Evolutionary conservation across 129 eudicot species (phyloP).

Genomic region (Flaveria linearis): DNA sequence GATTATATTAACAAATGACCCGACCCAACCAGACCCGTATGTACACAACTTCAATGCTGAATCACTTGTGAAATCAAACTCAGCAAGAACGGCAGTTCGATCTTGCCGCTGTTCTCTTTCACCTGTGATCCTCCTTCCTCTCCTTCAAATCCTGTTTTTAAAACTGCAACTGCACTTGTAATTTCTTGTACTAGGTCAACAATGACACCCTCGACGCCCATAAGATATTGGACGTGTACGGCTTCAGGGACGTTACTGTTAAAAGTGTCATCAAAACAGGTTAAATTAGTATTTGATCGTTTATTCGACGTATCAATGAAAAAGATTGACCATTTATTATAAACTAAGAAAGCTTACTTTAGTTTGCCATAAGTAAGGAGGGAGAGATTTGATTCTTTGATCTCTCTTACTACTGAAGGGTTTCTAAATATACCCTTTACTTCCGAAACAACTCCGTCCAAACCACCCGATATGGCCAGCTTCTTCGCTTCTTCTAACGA

Average conservation of each 20-base stretch:
- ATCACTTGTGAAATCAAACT: conserved; percentile 55
- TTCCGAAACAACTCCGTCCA: conserved; percentile 88
- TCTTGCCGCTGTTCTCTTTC: conserved; percentile 18
- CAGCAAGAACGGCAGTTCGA: conserved; percentile 51
- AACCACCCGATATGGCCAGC: conserved; percentile 60
- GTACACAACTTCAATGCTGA: conserved; percentile 32
- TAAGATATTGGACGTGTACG: conserved; percentile 69
- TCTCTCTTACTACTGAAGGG: conserved; percentile 66
- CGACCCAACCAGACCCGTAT: conserved; percentile 12
- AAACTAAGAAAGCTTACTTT: conserved; percentile 48
- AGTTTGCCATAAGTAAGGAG: conserved; percentile 75
- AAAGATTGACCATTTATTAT: neutral
- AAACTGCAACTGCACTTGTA: conserved; percentile 44
- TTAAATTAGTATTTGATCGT: neutral
- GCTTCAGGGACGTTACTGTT: conserved; percentile 77
- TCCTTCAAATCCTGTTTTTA: conserved; percentile 24
- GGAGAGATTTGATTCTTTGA: conserved; percentile 76
- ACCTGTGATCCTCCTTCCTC: conserved; percentile 22
- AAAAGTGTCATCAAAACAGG: neutral
- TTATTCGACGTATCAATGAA: no score
- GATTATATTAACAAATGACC: conserved; percentile 9
- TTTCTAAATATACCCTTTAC: conserved; percentile 72
- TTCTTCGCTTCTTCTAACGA: conserved; percentile 77
- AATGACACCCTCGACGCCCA: conserved; percentile 87
- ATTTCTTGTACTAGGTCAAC: conserved; percentile 77